These are phyloP conservation scores for Boletus bicolor DNA, from an alignment of 768 basidiomycete species.

Conservation along the genomic window DNA sequence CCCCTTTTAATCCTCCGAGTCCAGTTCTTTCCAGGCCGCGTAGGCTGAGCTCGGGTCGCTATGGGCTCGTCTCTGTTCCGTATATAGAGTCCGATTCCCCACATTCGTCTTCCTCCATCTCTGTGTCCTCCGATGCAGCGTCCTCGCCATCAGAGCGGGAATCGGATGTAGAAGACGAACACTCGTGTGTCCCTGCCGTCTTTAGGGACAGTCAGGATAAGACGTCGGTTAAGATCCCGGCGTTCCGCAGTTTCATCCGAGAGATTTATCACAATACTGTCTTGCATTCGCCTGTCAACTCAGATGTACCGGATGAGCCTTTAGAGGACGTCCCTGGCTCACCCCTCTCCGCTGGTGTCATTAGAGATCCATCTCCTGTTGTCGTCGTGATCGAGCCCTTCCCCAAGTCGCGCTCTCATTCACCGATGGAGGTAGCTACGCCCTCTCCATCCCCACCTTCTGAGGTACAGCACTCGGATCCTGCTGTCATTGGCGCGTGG, in stretches of 20 bases:
- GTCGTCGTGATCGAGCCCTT: conserved; percentile 14
- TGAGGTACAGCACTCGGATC: conserved; percentile 31
- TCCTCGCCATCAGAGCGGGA: conserved; percentile 35
- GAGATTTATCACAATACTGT: conserved; percentile 22
- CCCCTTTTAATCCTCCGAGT: conserved; percentile 28
- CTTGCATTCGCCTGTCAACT: conserved; percentile 10
- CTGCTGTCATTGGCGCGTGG: conserved; percentile 43
- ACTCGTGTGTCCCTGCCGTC: conserved; percentile 11
- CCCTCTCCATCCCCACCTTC: conserved; percentile 32
- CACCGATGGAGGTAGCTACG: conserved; percentile 48
- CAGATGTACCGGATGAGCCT: conserved; percentile 8
- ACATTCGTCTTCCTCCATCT: conserved; percentile 39
- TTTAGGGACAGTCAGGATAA: conserved; percentile 15
- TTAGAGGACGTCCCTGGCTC: conserved; percentile 12
- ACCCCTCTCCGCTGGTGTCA: background rate
- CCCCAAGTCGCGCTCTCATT: conserved; percentile 37
- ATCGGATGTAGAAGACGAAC: conserved; percentile 57
- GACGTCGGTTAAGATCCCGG: conserved; percentile 29
- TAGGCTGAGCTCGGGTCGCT: conserved; percentile 54
- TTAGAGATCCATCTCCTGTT: conserved; percentile 17
- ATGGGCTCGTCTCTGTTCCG: conserved; percentile 48
- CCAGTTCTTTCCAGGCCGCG: conserved; percentile 25
- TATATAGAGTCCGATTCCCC: conserved; percentile 27
- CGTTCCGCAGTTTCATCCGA: conserved; percentile 31
- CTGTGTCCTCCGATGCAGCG: conserved; percentile 36